These are phyloP conservation scores for Boletus pseudopeckii DNA, from an alignment of 768 basidiomycete species.

Conservation along the genomic window DNA sequence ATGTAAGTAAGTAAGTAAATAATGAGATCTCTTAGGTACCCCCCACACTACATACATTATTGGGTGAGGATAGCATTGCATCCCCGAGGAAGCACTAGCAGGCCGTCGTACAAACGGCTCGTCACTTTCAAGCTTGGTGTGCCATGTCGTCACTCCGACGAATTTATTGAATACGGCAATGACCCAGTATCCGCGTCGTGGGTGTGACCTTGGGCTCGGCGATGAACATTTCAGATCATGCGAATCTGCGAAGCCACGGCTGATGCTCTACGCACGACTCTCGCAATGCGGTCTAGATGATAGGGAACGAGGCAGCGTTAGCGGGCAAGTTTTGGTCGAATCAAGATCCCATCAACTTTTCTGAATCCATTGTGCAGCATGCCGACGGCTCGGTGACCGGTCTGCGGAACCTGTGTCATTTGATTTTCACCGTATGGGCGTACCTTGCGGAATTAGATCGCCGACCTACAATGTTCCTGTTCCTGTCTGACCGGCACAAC, in stretches of 20 bases:
- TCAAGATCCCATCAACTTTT: not conserved
- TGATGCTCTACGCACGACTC: not conserved
- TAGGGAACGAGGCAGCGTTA: not conserved
- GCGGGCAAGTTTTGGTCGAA: not conserved
- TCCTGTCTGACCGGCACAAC: not conserved
- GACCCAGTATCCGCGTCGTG: not conserved
- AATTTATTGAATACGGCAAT: not conserved
- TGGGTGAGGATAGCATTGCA: not conserved
- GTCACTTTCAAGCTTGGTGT: not conserved
- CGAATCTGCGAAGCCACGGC: not conserved
- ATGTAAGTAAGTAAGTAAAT: not conserved
- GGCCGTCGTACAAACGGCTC: not conserved
- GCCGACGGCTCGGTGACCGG: not conserved
- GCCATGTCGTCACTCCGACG: not conserved
- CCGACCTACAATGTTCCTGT: not conserved
- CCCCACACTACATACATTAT: too few relatives aligned
- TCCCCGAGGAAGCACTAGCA: not conserved
- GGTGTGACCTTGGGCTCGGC: not conserved
- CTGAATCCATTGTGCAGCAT: too few relatives aligned
- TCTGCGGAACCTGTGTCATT: too few relatives aligned
- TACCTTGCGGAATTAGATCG: too few relatives aligned
- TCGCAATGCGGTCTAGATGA: not conserved
- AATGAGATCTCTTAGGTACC: not conserved
- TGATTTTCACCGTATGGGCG: too few relatives aligned
- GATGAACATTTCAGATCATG: too few relatives aligned